These are phyloP conservation scores for Colletotrichum tanaceti DNA, from an alignment of 2,329 filamentous ascomycete genomes.

Conservation along the genomic window DNA sequence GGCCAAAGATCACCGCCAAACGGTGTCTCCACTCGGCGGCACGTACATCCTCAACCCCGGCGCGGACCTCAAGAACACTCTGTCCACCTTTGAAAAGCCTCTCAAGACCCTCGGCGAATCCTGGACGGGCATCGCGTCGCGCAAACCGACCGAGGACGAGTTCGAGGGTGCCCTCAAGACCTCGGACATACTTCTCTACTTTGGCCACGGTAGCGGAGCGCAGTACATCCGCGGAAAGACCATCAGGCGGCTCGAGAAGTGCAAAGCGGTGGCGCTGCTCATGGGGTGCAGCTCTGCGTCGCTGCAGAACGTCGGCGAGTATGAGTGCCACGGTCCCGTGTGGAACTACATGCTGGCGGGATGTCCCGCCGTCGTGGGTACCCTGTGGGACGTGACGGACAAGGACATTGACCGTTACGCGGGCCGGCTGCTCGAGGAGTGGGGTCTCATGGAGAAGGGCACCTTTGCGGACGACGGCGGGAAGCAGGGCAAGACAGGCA, in stretches of 20 bases:
- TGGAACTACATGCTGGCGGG: conserved; percentile 93
- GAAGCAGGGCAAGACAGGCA: conserved; percentile 45
- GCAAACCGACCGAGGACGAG: conserved; percentile 79
- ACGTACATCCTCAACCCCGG: conserved; percentile 92
- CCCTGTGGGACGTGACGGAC: conserved; percentile 98
- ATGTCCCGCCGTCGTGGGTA: conserved; percentile 87
- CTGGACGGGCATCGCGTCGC: conserved; percentile 78
- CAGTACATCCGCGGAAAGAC: conserved; percentile 92
- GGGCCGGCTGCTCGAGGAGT: conserved; percentile 80
- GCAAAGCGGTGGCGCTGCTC: conserved; percentile 81
- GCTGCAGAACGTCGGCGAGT: conserved; percentile 83
- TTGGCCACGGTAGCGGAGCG: conserved; percentile 93
- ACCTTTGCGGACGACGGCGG: conserved; percentile 49
- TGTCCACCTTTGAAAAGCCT: conserved; percentile 76
- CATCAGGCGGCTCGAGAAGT: conserved; percentile 81
- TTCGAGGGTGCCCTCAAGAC: conserved; percentile 75
- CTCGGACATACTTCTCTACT: conserved; percentile 86
- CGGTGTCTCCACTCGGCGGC: conserved; percentile 66
- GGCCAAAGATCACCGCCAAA: conserved; percentile 53
- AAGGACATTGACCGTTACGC: conserved; percentile 96
- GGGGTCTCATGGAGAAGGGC: conserved; percentile 76
- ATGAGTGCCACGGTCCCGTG: conserved; percentile 90
- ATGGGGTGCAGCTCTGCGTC: conserved; percentile 95
- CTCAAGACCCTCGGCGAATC: conserved; percentile 73
- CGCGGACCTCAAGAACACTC: conserved; percentile 83